phyloP scores from a whole-genome alignment of 306 rosid species.

The Prunus salicina region DNA sequence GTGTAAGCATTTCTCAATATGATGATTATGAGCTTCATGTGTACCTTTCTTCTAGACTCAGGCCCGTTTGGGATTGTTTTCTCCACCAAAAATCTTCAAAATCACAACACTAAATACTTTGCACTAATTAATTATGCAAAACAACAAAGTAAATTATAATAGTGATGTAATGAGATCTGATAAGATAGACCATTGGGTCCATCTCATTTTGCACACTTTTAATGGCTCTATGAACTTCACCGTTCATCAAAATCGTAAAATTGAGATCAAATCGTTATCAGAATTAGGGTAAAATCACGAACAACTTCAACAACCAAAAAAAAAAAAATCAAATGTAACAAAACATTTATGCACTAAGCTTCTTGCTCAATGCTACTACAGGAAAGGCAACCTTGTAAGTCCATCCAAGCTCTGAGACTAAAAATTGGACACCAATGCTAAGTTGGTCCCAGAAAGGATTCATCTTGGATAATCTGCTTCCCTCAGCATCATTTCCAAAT shows the following conservation, averaged over 20 bases:
- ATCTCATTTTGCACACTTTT: neutral
- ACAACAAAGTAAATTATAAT: neutral
- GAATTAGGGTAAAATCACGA: no score
- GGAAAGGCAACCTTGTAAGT: slow-evolving; percentile 75
- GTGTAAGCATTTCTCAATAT: neutral
- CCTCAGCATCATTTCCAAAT: slow-evolving; percentile 36
- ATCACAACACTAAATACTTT: no score
- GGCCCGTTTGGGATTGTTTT: no score
- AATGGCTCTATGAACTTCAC: neutral
- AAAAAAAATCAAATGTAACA: neutral
- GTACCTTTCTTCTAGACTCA: no score
- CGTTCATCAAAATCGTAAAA: neutral
- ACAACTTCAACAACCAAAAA: no score
- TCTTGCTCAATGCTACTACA: slow-evolving; percentile 89
- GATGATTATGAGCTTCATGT: no score
- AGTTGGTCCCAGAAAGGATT: slow-evolving; percentile 47
- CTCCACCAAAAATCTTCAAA: no score
- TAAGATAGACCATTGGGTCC: no score
- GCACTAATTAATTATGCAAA: no score
- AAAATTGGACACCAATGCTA: slow-evolving; percentile 45
- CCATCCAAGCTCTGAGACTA: slow-evolving; percentile 71
- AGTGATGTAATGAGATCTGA: neutral
- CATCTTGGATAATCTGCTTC: slow-evolving; percentile 93
- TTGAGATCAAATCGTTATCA: neutral
- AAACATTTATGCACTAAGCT: slow-evolving; percentile 9